Evolutionary conservation across 495 filamentous ascomycete genomes (phyloP), one percentile per base, ranked within the genome.

Genomic region (Pseudoneurospora amorphoporcata): DNA sequence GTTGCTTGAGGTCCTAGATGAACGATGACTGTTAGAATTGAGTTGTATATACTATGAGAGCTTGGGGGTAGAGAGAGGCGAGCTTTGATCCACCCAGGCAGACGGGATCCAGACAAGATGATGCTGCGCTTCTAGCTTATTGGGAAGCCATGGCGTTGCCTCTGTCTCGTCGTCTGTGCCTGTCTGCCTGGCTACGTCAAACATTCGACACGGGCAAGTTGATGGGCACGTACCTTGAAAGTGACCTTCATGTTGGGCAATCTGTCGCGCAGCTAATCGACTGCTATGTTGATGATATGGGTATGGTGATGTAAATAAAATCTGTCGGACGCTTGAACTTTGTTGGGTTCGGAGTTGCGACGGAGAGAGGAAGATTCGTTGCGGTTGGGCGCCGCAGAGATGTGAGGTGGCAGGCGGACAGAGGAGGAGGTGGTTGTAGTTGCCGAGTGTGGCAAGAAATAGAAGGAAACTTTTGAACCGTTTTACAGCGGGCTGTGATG

Each of bases 1-100:
- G 92, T 81, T 98, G 95, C 86, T 97, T 98, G 78, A 99, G 86
- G 84, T 99, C 95, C 94, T 96, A 75, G 40, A 76, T 39, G 61
- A 14, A 19, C 47, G 6, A 23, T 16, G 23, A 61, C 23, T 32
- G 23, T 61, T 61, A 61, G 23, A 16, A 32, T 61, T 16, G 23
- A 8, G 23, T 23, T 23, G 7, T 61, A 8, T 61, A 61, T 7
- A 32, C 19, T 61, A 8, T 61, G 1, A 16, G 5, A 61, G 47
- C 47, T 32, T 16, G 19, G 5, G 6, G 12, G 2, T 14, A 32
- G 23, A 16, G n/a, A 12, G 47, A 29, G 23, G 23, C 47, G 23
- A 32, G 47, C 47, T 61, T 9, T 7, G 47, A 16, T 32, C 7
- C 47, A 16, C 29, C 12, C 47, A 61, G 23, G 23, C 23, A 61